Percentiles rank a stretch among this genome's conserved stretches.
Evolutionary conservation across 495 filamentous ascomycete genomes (phyloP).

Genomic region (Neurospora sp.): DNA sequence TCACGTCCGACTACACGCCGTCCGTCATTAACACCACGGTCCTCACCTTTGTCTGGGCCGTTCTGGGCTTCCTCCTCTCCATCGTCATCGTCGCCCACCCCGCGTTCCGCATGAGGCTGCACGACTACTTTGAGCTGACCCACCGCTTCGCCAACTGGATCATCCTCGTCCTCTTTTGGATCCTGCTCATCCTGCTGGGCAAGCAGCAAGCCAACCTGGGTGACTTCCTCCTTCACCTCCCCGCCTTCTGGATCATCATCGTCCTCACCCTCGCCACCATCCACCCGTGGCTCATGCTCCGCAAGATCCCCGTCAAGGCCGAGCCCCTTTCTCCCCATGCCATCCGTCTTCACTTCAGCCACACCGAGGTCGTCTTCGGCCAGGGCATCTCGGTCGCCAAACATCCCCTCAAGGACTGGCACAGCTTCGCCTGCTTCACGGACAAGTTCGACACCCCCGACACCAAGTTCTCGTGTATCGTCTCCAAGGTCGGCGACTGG

Average conservation of each 20-base stretch:
- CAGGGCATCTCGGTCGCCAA: slow-evolving; percentile 42
- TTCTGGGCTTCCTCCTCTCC: slow-evolving; percentile 29
- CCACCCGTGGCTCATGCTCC: slow-evolving; percentile 59
- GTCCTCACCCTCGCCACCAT: slow-evolving; percentile 48
- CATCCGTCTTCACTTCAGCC: slow-evolving; percentile 56
- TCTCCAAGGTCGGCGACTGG: slow-evolving; percentile 65
- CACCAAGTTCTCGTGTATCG: slow-evolving; percentile 47
- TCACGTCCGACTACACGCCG: slow-evolving; percentile 35
- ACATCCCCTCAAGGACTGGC: slow-evolving; percentile 62
- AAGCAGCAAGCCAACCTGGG: slow-evolving; percentile 22
- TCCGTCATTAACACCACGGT: slow-evolving; percentile 11
- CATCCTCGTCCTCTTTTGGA: slow-evolving; percentile 51
- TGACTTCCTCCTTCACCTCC: slow-evolving; percentile 40
- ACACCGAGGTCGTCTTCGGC: slow-evolving; percentile 39
- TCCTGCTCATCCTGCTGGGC: slow-evolving; percentile 46
- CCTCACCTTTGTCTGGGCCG: slow-evolving; percentile 25
- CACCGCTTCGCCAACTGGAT: slow-evolving; percentile 60
- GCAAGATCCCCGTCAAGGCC: slow-evolving; percentile 47
- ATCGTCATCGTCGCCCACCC: slow-evolving; percentile 42
- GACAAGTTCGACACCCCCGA: slow-evolving; percentile 22
- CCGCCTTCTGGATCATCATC: slow-evolving; percentile 60
- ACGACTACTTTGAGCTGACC: slow-evolving; percentile 55
- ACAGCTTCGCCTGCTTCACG: slow-evolving; percentile 71
- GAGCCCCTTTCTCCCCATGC: slow-evolving; percentile 61
- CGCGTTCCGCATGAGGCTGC: slow-evolving; percentile 38